phyloP scores from a whole-genome alignment of 768 basidiomycete genomes.

The Myochromella boudieri region DNA sequence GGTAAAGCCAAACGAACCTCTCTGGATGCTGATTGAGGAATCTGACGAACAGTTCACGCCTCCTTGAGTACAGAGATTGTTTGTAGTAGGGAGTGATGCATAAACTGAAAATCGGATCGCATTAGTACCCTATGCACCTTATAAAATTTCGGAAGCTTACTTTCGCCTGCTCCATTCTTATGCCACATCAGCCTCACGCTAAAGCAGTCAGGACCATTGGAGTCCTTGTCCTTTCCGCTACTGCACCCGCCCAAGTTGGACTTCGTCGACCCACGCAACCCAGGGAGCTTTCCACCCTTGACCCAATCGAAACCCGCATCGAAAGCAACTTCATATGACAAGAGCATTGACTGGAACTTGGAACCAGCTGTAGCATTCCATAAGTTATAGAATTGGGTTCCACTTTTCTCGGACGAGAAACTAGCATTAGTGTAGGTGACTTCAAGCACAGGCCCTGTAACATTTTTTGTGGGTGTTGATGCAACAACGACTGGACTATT shows the following conservation, averaged over 20 bases:
- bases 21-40: conserved; percentile 70
- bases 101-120: conserved; percentile 52
- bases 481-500: conserved; percentile 36
- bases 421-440: conserved; percentile 66
- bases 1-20: conserved; percentile 63
- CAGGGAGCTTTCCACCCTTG: conserved; percentile 76
- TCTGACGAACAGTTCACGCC: conserved; percentile 67
- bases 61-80: conserved; percentile 54
- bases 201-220: conserved; percentile 69
- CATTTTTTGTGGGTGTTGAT: conserved; percentile 20
- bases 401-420: conserved; percentile 61
- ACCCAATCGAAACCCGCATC: conserved; percentile 66
- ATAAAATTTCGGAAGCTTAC: conserved; percentile 36
- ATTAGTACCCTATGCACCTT: neutral
- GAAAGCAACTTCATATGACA: conserved; percentile 77
- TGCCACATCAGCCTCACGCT: conserved; percentile 79
- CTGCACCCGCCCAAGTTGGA: conserved; percentile 56
- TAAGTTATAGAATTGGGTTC: conserved; percentile 64
- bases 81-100: conserved; percentile 70
- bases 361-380: conserved; percentile 64
- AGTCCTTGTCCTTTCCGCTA: conserved; percentile 51
- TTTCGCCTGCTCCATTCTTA: conserved; percentile 61
- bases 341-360: conserved; percentile 63
- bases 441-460: conserved; percentile 48
- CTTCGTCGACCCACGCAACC: conserved; percentile 67